Percentiles rank a stretch among this genome's conserved stretches.
Conservation (phyloP, 225 moss, liverwort and hornwort species). For the Anthoceros angustus region DNA sequence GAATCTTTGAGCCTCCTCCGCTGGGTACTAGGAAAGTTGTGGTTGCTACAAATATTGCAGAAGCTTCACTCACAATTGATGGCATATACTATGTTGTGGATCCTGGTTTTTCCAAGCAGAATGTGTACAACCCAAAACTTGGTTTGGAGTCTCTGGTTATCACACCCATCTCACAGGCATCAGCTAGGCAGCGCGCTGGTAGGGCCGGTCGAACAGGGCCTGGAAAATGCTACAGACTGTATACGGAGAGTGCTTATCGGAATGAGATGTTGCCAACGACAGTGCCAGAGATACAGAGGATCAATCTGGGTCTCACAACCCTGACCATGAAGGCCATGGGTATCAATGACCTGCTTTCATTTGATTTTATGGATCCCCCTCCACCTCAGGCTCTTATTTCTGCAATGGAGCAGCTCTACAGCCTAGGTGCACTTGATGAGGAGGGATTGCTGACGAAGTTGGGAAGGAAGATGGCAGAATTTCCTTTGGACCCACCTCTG, state of each 20-base stretch:
- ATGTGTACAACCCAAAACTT: constrained; percentile 90
- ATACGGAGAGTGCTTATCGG: constrained; percentile 88
- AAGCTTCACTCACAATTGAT: constrained; percentile 92
- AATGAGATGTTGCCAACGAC: constrained; percentile 99
- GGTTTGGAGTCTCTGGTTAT: constrained; percentile 91
- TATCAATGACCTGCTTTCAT: constrained; percentile 88
- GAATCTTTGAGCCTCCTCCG: constrained; percentile 91
- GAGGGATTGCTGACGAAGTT: constrained; percentile 86
- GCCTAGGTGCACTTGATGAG: constrained; percentile 90
- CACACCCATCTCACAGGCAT: constrained; percentile 94
- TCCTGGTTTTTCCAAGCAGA: constrained; percentile 98
- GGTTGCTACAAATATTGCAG: constrained; percentile 93
- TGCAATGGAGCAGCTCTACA: constrained; percentile 93
- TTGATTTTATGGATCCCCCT: constrained; percentile 99
- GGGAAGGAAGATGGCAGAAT: constrained; percentile 94
- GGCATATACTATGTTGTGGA: constrained; percentile 95
- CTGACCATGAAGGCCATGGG: constrained; percentile 98
- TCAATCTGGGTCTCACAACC: constrained; percentile 68
- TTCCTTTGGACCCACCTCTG: constrained; percentile 82
- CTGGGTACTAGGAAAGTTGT: constrained; percentile 94
- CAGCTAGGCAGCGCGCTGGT: constrained; percentile 89
- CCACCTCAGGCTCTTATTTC: constrained; percentile 92
- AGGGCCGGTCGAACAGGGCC: constrained; percentile 95
- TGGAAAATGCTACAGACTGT: constrained; percentile 86
- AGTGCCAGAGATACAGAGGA: constrained; percentile 90